Conservation (phyloP, 768 basidiomycete genomes). For the Trametes cingulata region DNA sequence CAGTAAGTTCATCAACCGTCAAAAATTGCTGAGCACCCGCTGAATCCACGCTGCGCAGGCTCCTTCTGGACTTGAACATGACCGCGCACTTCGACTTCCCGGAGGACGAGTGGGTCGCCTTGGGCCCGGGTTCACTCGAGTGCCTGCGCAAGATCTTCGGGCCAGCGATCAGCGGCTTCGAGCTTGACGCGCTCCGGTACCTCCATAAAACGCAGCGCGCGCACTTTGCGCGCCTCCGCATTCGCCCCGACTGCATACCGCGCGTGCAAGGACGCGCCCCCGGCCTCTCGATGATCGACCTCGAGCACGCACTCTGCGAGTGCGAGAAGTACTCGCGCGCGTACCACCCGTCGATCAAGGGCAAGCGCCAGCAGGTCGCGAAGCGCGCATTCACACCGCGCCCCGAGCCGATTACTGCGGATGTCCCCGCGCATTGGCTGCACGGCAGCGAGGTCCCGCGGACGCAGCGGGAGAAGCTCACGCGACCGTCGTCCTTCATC, state of each 20-base stretch:
- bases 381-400: constrained; percentile 19
- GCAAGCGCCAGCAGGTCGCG: constrained; percentile 39
- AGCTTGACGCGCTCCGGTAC: constrained; percentile 64
- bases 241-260: constrained; percentile 28
- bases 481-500: constrained; percentile 4
- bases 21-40: neutral
- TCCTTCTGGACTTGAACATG: constrained; percentile 41
- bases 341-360: constrained; percentile 47
- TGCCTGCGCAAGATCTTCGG: constrained; percentile 74
- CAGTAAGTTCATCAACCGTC: constrained; percentile 55
- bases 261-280: constrained; percentile 22
- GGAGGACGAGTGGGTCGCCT: constrained; percentile 66
- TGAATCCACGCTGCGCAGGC: constrained; percentile 23
- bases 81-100: constrained; percentile 53
- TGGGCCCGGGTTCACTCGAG: constrained; percentile 65
- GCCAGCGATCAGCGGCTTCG: constrained; percentile 39
- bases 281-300: constrained; percentile 60
- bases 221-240: constrained; percentile 61
- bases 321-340: constrained; percentile 74
- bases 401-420: constrained; percentile 27
- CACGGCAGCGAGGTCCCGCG: neutral
- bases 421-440: constrained; percentile 29
- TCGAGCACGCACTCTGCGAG: constrained; percentile 81
- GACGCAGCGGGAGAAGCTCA: constrained; percentile 8
- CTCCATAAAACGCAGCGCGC: constrained; percentile 57